Base-by-base conservation (phyloP, 116 monocot genomes). In the Zostera marina region DNA sequence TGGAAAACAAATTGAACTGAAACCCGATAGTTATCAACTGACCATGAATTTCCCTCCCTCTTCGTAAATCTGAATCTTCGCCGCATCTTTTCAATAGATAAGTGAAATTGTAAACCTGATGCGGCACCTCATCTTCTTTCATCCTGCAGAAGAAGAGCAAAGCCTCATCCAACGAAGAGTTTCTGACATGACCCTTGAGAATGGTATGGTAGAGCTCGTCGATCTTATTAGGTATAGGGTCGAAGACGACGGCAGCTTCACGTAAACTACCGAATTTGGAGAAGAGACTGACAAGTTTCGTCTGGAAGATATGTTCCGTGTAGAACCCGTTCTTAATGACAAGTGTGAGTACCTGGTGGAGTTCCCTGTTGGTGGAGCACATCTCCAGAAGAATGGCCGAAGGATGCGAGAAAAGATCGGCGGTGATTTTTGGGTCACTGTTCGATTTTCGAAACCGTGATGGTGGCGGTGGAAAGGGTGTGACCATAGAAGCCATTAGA, bases 81-180 rank as follows among this genome's bases (percentile, higher is more conserved):
- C 71, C 82, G 54, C 86, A 85, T 24, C 42, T 17, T 72, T 82
- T 82, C n/a, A 92, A 60, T n/a, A 92, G 67, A 54, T 77, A 76
- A 19, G 81, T 83, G 71, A 81, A 72, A 61, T 54, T 71, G 23
- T 70, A 39, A 38, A 71, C 74, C 0, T 60, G 52, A 8, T 73
- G 56, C 41, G 40, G 59, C 42, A 74, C 74, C 3, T 41, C 32
- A 49, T 79, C 73, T 24, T 1, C 24, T 19, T 59, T 53, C 74
- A 69, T 68, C 32, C 19, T 7, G 47, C 8, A 22, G 58, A 65
- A 69, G 58, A 75, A 75, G 24, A 60, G 24, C 17, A 87, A n/a
- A 26, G 82, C 56, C 8, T 26, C 49, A 6, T 53, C 41, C 3
- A 82, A 58, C 0, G 71, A 44, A 11, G 72, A 70, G 59, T 66